These are phyloP conservation scores for Yamadazyma trypodendri DNA, from an alignment of 1,139 yeast genomes.

Conservation along the genomic window DNA sequence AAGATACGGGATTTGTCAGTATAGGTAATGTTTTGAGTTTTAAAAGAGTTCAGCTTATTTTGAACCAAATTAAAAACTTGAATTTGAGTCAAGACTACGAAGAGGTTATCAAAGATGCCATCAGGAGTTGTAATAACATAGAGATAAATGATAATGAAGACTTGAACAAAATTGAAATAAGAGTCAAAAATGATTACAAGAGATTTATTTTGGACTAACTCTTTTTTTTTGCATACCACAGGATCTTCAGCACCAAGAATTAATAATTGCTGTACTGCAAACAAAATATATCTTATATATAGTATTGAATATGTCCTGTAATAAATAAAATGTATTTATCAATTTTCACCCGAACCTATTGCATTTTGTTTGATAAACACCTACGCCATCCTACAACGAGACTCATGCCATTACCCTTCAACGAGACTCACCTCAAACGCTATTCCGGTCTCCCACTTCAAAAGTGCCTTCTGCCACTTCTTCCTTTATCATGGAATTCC, in stretches of 20 bases:
- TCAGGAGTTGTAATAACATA: conserved; percentile 38
- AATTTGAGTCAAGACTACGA: conserved; percentile 25
- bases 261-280: neutral
- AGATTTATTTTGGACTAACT: conserved; percentile 38
- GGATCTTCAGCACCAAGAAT: neutral
- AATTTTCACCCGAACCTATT: neutral
- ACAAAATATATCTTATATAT: conserved; percentile 11
- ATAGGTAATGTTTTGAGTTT: conserved; percentile 64
- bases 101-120: conserved; percentile 30
- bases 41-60: conserved; percentile 64
- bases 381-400: neutral
- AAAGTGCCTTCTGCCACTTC: neutral
- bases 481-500: conserved; percentile 5
- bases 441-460: neutral
- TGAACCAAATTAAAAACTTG: conserved; percentile 40
- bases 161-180: conserved; percentile 32
- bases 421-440: no score
- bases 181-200: conserved; percentile 42
- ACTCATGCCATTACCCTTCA: neutral
- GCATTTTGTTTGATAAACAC: neutral
- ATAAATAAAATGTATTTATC: conserved; percentile 7
- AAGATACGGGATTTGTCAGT: conserved; percentile 63
- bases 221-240: conserved; percentile 11
- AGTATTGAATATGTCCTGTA: conserved; percentile 10
- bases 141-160: conserved; percentile 33